Base-by-base conservation (phyloP, 768 basidiomycete genomes). In the Galerina marginata region DNA sequence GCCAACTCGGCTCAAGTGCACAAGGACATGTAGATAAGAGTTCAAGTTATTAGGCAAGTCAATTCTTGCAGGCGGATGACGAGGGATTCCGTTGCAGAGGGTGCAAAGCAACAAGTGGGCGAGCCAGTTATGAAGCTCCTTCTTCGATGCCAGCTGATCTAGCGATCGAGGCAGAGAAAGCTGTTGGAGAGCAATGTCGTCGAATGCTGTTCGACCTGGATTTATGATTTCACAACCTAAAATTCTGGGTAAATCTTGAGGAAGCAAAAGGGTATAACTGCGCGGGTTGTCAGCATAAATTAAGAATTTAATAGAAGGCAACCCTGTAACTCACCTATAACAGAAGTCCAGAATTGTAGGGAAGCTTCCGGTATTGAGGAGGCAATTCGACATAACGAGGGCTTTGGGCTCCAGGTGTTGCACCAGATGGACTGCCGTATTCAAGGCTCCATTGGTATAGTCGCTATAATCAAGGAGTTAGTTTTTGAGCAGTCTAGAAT, bases 91-190 rank as follows among this genome's bases (percentile, higher is more conserved):
- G 33, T 57, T 63, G 57, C 62, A 67, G 25, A 68, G 45, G 12
- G 46, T 61, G 44, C 64, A 61, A 10, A 67, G 54, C 12, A 70
- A 61, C 12, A 68, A 44, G 14, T 57, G 58, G 9, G 61, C 40
- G 39, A 70, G 62, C 60, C 63, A 69, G 16, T 38, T 29, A 57
- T 65, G 64, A 4, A 68, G 56, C 40, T 70, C 60, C 33, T 59
- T 50, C 43, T 66, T 67, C n/a, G 63, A 46, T 1, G 61, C 65
- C 10, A 66, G 39, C 33, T 62, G 45, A 25, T 61, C 56, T 36
- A 66, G 50, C 7, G 58, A 54, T 2, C 50, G 38, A 46, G 65
- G 65, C 26, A 63, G 54, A 20, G 53, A 60, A 16, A 65, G 16
- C 10, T 43, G n/a, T 15, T 60, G 55, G 14, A 67, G 45, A 43